Conservation (phyloP, 2,329 filamentous ascomycete species). For the Cladosporium sp. region DNA sequence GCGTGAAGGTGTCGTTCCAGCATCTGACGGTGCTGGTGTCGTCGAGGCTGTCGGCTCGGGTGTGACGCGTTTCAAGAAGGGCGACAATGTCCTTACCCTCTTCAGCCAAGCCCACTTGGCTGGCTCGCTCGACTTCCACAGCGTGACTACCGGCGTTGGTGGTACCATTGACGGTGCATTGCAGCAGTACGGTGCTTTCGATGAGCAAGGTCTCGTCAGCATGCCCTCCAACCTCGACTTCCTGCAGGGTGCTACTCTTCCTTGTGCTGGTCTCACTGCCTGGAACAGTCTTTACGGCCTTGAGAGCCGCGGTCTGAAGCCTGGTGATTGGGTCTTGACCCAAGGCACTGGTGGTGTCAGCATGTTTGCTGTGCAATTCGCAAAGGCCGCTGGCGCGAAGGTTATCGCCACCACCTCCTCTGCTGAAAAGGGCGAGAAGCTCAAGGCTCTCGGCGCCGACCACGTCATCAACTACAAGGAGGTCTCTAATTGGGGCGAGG, state of each 20-base stretch:
- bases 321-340: constrained; percentile 53
- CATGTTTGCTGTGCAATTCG: constrained; percentile 60
- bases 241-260: constrained; percentile 44
- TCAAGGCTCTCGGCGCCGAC: constrained; percentile 52
- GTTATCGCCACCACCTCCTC: constrained; percentile 58
- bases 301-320: constrained; percentile 33
- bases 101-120: constrained; percentile 58
- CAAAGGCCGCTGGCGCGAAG: constrained; percentile 50
- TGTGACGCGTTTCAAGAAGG: constrained; percentile 54
- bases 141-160: constrained; percentile 57
- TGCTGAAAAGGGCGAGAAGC: constrained; percentile 43
- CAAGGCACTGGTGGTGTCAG: constrained; percentile 69
- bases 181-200: constrained; percentile 63
- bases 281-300: constrained; percentile 54
- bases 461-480: constrained; percentile 56
- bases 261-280: constrained; percentile 44
- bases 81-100: constrained; percentile 58
- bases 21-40: constrained; percentile 50
- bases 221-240: constrained; percentile 55
- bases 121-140: constrained; percentile 40
- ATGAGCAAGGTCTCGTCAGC: constrained; percentile 62
- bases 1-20: constrained; percentile 40
- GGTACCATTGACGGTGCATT: constrained; percentile 65
- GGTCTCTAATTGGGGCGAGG: constrained; percentile 51
- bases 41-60: constrained; percentile 52